Evolutionary conservation across 202 grass and related monocot genomes (phyloP).

Genomic region (Setaria viridis): DNA sequence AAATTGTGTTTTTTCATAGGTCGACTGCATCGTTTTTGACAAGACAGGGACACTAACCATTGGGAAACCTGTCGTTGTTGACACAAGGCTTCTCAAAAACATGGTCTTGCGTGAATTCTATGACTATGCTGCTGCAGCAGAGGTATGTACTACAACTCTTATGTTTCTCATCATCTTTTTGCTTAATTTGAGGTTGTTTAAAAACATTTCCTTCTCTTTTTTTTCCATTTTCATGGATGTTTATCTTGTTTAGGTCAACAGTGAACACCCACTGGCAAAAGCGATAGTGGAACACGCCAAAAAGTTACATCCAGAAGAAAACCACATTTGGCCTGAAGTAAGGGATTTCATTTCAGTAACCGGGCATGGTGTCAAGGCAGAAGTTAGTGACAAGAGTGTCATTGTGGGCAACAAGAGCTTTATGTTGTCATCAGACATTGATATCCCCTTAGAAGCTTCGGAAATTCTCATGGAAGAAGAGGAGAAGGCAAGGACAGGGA

Average conservation of each 20-base stretch:
- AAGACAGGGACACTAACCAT: constrained; percentile 94
- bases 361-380: constrained; percentile 75
- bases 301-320: constrained; percentile 64
- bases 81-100: constrained; percentile 76
- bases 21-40: constrained; percentile 89
- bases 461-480: constrained; percentile 84
- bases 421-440: constrained; percentile 67
- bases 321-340: constrained; percentile 73
- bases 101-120: constrained; percentile 87
- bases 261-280: constrained; percentile 92
- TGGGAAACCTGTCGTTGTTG: constrained; percentile 84
- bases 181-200: neutral
- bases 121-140: constrained; percentile 66
- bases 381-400: constrained; percentile 57
- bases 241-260: constrained; percentile 67
- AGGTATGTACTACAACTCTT: constrained; percentile 52
- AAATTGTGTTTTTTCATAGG: constrained; percentile 49
- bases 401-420: constrained; percentile 89
- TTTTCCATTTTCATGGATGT: neutral
- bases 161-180: neutral
- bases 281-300: constrained; percentile 82
- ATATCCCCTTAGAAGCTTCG: constrained; percentile 62
- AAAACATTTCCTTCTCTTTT: neutral
- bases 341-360: constrained; percentile 76
- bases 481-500: constrained; percentile 70